phyloP scores from a whole-genome alignment of 1,284 basidiomycete genomes.

The Trichosporon faecale region DNA sequence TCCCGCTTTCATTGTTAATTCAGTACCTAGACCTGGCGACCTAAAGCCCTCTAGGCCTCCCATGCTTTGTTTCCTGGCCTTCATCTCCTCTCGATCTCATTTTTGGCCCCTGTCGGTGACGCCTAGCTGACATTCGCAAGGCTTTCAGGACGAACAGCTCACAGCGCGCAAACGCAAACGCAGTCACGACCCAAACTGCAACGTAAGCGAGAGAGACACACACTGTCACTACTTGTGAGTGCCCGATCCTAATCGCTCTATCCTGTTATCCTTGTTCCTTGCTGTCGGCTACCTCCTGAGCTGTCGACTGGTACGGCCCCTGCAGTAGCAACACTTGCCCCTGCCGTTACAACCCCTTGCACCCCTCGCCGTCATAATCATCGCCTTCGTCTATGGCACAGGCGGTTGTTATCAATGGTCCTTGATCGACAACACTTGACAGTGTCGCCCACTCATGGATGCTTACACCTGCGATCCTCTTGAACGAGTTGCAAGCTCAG shows the following conservation, averaged over 20 bases:
- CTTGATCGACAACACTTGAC: background rate
- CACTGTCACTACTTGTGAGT: constrained; percentile 3
- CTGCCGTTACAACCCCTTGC: background rate
- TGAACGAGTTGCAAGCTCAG: background rate
- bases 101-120: background rate
- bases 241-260: background rate
- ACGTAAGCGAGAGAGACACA: background rate
- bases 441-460: background rate
- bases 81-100: constrained; percentile 2
- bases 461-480: background rate
- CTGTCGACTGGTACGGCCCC: background rate
- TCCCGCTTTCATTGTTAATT: background rate
- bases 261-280: background rate
- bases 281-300: background rate
- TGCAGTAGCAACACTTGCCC: background rate
- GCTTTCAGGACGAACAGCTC: background rate
- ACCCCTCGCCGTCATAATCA: constrained; percentile 6
- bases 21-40: constrained; percentile 5
- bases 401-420: background rate
- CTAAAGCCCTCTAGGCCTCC: background rate
- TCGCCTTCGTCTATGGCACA: background rate
- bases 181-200: background rate
- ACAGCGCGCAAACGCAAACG: background rate
- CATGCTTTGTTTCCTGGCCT: background rate
- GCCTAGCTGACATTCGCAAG: constrained; percentile 3